Base-by-base conservation (phyloP, 2,329 filamentous ascomycete genomes). In the Neopestalotiopsis clavispora region DNA sequence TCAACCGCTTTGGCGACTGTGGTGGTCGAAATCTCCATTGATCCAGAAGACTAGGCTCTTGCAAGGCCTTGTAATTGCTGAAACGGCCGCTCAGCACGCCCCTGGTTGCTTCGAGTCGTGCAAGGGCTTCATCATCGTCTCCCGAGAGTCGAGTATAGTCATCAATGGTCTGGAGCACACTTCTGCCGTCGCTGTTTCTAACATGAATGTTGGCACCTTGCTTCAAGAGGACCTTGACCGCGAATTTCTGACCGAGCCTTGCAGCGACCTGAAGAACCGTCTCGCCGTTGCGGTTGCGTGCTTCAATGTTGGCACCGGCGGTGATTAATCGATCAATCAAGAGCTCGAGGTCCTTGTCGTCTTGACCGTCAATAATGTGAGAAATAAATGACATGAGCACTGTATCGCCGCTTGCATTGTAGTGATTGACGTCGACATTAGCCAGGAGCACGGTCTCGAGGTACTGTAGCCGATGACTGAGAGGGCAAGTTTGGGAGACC, bases 261-360 rank as follows among this genome's bases (percentile, higher is more conserved):
- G 86, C 85, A 0, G 87, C 87, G 9, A 89, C 74, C 52, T 88
- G 85, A 34, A 89, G 79, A 0, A 86, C 83, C 0, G 87, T 89
- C 76, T 89, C 87, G 56, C 87, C 87, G 0, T 79, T 77, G 3
- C 85, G 79, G 73, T 89, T 89, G 34, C 86, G 84, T 4, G 82
- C 83, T 67, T 88, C 79, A 4, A 88, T 71, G 1, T 81, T 75
- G 0, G 85, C 86, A 1, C 85, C 84, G 0, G 74, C 75, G 0
- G 75, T 68, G 20, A 87, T 71, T 0, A 89, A 80, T 0, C 78
- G 73, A 65, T 81, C 76, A 4, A 89, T 76, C 6, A 88, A 84
- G 4, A 74, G 70, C 9, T 80, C 79, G 1, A 86, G 83, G 0
- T 85, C 84, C 30, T 86, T 84, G 28, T 87, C 84, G 71, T 85